Conservation (phyloP, 225 moss, liverwort and hornwort genomes). For the Ulota crispa region DNA sequence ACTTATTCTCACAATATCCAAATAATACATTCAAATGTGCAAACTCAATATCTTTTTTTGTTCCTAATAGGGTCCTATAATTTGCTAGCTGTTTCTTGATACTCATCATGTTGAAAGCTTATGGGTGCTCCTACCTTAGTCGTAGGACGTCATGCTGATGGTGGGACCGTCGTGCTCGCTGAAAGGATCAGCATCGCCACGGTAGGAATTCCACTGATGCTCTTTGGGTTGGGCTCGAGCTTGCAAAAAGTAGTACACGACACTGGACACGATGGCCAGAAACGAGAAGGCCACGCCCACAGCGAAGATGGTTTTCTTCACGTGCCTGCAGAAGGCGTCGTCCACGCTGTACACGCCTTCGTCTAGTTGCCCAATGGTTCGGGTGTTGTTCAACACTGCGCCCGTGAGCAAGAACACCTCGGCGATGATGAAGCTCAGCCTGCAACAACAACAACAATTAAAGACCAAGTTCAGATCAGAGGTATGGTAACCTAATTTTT, state of each 20-base stretch:
- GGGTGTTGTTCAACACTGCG: conserved; percentile 45
- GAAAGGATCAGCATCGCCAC: conserved; percentile 42
- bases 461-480: neutral
- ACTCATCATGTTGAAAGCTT: too few species aligned
- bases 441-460: conserved; percentile 17
- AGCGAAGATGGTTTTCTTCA: conserved; percentile 70
- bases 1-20: too few species aligned
- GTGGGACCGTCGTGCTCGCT: conserved; percentile 62
- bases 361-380: conserved; percentile 28
- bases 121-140: too few species aligned
- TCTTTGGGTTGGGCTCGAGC: conserved; percentile 39
- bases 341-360: conserved; percentile 23
- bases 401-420: conserved; percentile 39
- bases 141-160: conserved; percentile 73
- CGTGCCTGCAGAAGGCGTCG: conserved; percentile 46
- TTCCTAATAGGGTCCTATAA: too few species aligned
- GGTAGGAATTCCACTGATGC: conserved; percentile 43
- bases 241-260: conserved; percentile 62
- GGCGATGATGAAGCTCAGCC: conserved; percentile 46
- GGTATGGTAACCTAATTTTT: neutral
- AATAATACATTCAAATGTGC: too few species aligned
- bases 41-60: too few species aligned
- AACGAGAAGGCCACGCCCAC: conserved; percentile 71
- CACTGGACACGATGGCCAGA: conserved; percentile 61
- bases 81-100: too few species aligned